These are phyloP conservation scores for Akanthomyces muscarius DNA, from an alignment of 2,329 filamentous ascomycete genomes.

Conservation along the genomic window DNA sequence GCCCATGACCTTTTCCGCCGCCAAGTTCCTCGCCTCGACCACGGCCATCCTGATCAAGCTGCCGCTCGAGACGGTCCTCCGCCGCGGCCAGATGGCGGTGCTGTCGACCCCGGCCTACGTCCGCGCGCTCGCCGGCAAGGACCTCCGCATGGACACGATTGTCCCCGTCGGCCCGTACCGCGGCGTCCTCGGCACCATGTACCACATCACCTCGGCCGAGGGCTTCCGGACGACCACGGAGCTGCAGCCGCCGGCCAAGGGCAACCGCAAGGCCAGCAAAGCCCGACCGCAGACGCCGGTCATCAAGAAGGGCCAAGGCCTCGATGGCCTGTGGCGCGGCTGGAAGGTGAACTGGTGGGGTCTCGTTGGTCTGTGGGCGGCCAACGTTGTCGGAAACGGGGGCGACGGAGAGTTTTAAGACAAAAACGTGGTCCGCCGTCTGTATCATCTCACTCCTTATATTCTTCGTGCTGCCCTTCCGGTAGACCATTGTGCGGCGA, in stretches of 20 bases:
- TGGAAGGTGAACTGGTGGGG: conserved; percentile 80
- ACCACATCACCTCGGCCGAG: conserved; percentile 79
- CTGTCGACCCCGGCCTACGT: conserved; percentile 53
- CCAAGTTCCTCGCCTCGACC: conserved; percentile 75
- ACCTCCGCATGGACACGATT: conserved; percentile 61
- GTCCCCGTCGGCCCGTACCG: conserved; percentile 76
- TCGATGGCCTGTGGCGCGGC: conserved; percentile 65
- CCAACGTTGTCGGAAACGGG: conserved; percentile 57
- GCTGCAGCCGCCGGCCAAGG: conserved; percentile 30
- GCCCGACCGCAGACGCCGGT: conserved; percentile 30
- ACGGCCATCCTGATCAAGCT: conserved; percentile 81
- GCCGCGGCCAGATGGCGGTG: conserved; percentile 78
- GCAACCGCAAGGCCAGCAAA: conserved; percentile 32
- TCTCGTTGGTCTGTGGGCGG: conserved; percentile 68
- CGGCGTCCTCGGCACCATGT: conserved; percentile 89
- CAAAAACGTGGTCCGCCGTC: neutral
- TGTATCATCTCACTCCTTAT: neutral
- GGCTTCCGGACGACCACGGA: conserved; percentile 53
- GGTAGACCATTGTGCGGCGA: neutral
- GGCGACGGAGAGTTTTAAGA: conserved; percentile 57
- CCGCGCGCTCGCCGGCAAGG: conserved; percentile 42
- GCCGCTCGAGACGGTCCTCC: conserved; percentile 85
- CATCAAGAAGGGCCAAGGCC: conserved; percentile 60
- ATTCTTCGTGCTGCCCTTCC: neutral
- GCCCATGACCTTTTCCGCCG: conserved; percentile 75